Evolutionary conservation across 2,329 filamentous ascomycete species (phyloP).

Genomic region (Alternaria postmessia): DNA sequence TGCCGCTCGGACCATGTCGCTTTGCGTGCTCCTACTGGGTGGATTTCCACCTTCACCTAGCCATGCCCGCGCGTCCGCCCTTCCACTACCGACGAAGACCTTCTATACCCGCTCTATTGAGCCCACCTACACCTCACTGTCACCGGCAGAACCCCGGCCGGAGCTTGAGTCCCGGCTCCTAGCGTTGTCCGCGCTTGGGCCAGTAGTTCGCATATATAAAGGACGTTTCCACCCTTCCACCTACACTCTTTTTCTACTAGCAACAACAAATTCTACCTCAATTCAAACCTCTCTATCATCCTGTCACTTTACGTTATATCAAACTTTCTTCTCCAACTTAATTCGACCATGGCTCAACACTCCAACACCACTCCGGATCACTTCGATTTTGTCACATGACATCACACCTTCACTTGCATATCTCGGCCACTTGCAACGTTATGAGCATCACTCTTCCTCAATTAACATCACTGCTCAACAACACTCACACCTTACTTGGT

Average conservation of each 20-base stretch:
- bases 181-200: not conserved
- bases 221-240: not conserved
- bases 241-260: slow-evolving; percentile 3
- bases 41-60: slow-evolving; percentile 7
- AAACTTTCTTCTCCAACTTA: slow-evolving; percentile 1
- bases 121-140: slow-evolving; percentile 11
- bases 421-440: slow-evolving; percentile 7
- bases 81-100: slow-evolving; percentile 7
- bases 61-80: not conserved
- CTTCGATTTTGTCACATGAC: slow-evolving; percentile 14
- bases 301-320: not conserved
- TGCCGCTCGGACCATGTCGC: slow-evolving; percentile 18
- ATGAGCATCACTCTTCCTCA: slow-evolving; percentile 1
- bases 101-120: slow-evolving; percentile 7
- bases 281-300: not conserved
- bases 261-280: not conserved
- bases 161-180: not conserved
- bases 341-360: slow-evolving; percentile 13
- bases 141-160: slow-evolving; percentile 13
- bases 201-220: slow-evolving; percentile 12
- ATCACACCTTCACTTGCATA: slow-evolving; percentile 5
- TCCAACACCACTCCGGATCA: slow-evolving; percentile 8
- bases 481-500: too few relatives aligned
- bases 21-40: slow-evolving; percentile 3
- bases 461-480: not conserved